phyloP scores from a whole-genome alignment of 805 yeast species.

The Pichia phayaonensis region DNA sequence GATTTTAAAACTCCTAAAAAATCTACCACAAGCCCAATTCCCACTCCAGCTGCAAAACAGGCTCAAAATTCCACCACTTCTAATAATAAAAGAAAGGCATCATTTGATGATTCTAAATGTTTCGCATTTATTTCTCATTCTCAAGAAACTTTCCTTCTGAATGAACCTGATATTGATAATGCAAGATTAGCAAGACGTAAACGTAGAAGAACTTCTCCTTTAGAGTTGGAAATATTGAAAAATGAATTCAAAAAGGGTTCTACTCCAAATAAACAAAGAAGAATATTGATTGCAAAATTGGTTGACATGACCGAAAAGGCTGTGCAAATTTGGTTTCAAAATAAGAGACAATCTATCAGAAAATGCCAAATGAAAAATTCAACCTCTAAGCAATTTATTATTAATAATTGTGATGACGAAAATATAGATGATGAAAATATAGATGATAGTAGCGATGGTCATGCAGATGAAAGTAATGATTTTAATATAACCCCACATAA shows the following conservation, averaged over 20 bases:
- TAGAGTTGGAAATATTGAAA: slow-evolving; percentile 75
- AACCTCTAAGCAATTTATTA: neutral
- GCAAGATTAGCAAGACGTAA: slow-evolving; percentile 91
- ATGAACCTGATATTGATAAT: slow-evolving; percentile 80
- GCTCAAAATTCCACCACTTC: neutral
- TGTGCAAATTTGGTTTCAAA: slow-evolving; percentile 98
- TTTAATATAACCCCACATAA: neutral
- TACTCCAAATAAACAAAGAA: slow-evolving; percentile 72
- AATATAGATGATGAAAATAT: neutral
- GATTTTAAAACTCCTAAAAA: neutral
- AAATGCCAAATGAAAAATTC: slow-evolving; percentile 23
- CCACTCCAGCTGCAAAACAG: neutral
- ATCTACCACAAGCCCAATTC: neutral
- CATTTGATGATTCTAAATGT: slow-evolving; percentile 27
- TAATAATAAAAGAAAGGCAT: slow-evolving; percentile 11
- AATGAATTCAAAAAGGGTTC: slow-evolving; percentile 66
- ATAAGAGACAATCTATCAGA: slow-evolving; percentile 78
- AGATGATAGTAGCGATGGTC: neutral
- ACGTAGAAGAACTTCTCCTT: slow-evolving; percentile 89
- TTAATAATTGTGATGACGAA: neutral
- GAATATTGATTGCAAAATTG: slow-evolving; percentile 68
- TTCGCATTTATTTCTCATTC: slow-evolving; percentile 93
- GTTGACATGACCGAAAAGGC: slow-evolving; percentile 97
- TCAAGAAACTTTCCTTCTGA: slow-evolving; percentile 76
- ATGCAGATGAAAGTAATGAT: neutral